Conservation (phyloP, 805 yeast species). For the Wickerhamiella sergipiensis region DNA sequence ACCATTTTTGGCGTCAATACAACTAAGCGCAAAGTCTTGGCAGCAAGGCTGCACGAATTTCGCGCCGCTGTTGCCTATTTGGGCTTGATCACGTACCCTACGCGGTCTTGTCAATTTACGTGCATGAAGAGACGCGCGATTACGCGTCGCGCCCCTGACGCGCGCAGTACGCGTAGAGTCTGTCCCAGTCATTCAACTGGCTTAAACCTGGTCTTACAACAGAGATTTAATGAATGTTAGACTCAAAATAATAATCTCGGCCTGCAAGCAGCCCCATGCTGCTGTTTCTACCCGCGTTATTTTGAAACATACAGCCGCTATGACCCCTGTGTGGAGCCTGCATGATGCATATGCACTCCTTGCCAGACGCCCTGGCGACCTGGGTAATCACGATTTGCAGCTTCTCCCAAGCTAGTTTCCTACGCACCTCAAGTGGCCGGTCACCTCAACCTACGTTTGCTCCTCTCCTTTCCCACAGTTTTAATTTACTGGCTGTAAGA, state of each 20-base stretch:
- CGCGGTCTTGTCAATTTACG: not conserved
- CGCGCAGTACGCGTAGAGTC: not conserved
- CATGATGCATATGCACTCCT: not conserved
- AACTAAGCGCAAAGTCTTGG: too few species aligned
- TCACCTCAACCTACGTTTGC: not conserved
- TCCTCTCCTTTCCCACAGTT: not conserved
- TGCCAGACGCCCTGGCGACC: not conserved
- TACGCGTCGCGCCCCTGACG: not conserved
- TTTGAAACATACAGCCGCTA: not conserved
- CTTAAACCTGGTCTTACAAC: too few species aligned
- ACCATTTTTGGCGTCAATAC: too few species aligned
- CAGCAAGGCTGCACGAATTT: not conserved
- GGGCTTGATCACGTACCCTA: not conserved
- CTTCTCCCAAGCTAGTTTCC: not conserved
- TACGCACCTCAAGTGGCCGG: not conserved
- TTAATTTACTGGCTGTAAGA: too few species aligned
- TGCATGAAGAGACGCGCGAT: not conserved
- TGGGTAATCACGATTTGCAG: not conserved
- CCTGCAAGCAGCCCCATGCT: not conserved
- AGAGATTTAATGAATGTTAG: too few species aligned
- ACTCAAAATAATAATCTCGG: not conserved
- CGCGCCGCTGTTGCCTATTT: not conserved
- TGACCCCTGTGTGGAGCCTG: not conserved
- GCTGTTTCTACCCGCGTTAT: not conserved
- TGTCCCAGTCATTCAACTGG: not conserved